Percentiles rank a stretch among this genome's conserved stretches.
These are phyloP conservation scores for Salix brachista DNA, from an alignment of 345 rosid species.

Conservation along the genomic window DNA sequence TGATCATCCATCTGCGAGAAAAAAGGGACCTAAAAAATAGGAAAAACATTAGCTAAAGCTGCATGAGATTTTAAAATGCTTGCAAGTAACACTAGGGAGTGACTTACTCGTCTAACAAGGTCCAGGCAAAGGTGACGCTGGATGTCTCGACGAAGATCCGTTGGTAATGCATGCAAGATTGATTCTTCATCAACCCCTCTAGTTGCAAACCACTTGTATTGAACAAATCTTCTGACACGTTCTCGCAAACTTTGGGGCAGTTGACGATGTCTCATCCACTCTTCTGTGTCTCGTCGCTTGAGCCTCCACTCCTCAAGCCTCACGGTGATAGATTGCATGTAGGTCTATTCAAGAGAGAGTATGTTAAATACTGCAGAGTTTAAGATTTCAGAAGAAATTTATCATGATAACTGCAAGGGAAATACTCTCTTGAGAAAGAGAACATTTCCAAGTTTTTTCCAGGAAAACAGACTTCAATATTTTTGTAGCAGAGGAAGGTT, in stretches of 20 bases:
- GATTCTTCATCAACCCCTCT: slow-evolving; percentile 52
- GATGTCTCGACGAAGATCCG: slow-evolving; percentile 47
- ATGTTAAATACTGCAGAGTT: background rate
- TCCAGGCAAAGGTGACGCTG: slow-evolving; percentile 56
- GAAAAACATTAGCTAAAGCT: background rate
- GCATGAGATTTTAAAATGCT: background rate
- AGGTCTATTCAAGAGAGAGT: slow-evolving; percentile 29
- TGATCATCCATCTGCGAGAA: slow-evolving; percentile 98
- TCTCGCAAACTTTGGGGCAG: slow-evolving; percentile 43
- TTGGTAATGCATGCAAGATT: slow-evolving; percentile 39
- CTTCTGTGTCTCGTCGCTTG: slow-evolving; percentile 51
- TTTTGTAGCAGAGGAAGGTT: background rate
- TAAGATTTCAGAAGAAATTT: background rate
- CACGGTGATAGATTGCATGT: slow-evolving; percentile 53
- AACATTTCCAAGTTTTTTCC: background rate
- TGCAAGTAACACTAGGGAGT: background rate
- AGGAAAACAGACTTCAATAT: background rate
- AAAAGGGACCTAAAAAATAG: slow-evolving; percentile 63
- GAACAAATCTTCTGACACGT: slow-evolving; percentile 43
- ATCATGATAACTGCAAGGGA: background rate
- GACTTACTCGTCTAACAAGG: slow-evolving; percentile 45
- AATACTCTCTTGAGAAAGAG: background rate
- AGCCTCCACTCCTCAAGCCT: slow-evolving; percentile 63
- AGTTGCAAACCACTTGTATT: slow-evolving; percentile 54
- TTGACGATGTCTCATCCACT: slow-evolving; percentile 58